Evolutionary conservation across 768 basidiomycete genomes (phyloP), one percentile per base, ranked within the genome.

Genomic region (Mycena sanguinolenta): DNA sequence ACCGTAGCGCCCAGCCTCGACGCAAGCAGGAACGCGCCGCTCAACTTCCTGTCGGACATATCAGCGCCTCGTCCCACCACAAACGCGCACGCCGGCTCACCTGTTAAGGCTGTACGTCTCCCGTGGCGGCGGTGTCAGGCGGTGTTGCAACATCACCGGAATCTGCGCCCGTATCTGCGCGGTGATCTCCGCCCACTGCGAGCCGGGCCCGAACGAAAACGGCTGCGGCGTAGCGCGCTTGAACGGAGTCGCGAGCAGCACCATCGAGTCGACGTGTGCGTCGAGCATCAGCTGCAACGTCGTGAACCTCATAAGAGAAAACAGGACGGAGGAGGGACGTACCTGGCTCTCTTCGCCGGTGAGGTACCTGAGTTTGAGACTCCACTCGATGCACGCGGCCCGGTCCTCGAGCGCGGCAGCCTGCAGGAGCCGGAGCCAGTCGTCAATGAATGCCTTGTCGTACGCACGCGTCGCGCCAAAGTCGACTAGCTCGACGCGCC

Each of bases 71-170:
- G n/a, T n/a, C n/a, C n/a, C n/a, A n/a, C n/a, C 32, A 34, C 32
- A 34, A 34, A 34, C 10, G 10, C 32, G 32, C 32, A 34, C 32
- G 32, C 32, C 32, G 4, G 32, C 32, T 34, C 70, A 92, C 92
- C 96, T 83, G 79, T 99, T 99, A 62, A 98, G 82, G 79, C 94
- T 95, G 79, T 98, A 98, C 1, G 97, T 98, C 82, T 99, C 97
- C 66, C 89, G 84, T 0, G 97, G 97, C 3, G 97, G 97, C 0
- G 97, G 97, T 0, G 95, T 96, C 32, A 98, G 85, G 58, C 97
- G 86, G 76, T 98, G 86, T 74, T 87, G 84, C 66, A 99, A 85
- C 96, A 99, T 98, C 62, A 93, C 83, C 0, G 97, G 97, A 54
- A 99, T 98, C 38, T 88, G 86, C 5, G 84, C 87, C 30, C 96